phyloP scores from a whole-genome alignment of 176 grass and related monocot genomes.

The Cenchrus americanus region DNA sequence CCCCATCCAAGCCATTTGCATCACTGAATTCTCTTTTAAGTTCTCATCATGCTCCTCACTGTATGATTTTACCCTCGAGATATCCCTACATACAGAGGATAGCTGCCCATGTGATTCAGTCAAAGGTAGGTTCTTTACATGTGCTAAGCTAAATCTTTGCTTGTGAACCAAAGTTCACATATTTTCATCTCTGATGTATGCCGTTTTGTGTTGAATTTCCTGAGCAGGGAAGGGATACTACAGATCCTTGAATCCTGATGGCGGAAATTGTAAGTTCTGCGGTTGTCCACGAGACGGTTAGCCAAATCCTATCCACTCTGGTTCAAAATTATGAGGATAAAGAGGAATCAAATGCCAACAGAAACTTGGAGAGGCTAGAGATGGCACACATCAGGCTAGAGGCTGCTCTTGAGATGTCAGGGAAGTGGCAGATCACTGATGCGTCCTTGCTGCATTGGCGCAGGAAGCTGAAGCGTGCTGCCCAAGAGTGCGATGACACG shows the following conservation, averaged over 20 bases:
- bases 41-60: background rate
- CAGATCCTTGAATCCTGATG: background rate
- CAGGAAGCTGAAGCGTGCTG: background rate
- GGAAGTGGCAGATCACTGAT: background rate
- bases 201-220: background rate
- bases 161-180: background rate
- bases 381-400: constrained; percentile 1
- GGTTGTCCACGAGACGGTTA: background rate
- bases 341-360: background rate
- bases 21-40: background rate
- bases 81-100: background rate
- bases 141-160: background rate
- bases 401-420: background rate
- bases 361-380: constrained; percentile 1
- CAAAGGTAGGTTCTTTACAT: background rate
- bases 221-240: background rate
- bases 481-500: background rate
- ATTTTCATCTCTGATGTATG: background rate
- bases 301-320: background rate
- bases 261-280: background rate
- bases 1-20: background rate
- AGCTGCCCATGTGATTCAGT: background rate
- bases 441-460: background rate
- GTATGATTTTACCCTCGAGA: background rate
- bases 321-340: background rate